Evolutionary conservation across 2,329 filamentous ascomycete genomes (phyloP), one percentile per base, ranked within the genome.

Genomic region (Claviceps sp.): DNA sequence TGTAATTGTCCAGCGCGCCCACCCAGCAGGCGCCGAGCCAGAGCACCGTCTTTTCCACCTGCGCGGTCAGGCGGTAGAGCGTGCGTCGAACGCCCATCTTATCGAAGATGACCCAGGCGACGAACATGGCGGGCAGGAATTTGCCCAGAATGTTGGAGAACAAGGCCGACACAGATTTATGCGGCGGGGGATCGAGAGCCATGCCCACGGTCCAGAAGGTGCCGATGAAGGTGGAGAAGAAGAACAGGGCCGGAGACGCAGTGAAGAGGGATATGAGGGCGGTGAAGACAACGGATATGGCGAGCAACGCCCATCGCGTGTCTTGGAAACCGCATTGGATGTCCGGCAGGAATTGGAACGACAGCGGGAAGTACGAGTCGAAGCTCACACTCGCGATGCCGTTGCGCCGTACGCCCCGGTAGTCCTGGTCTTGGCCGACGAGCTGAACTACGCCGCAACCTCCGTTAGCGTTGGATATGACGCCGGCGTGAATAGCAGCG

Each of bases 1-100:
- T 97, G 68, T 96, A 94, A 68, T 97, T 97, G 62, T 91, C 91
- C 58, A 98, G 70, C 1, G 88, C 84, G 16, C 90, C 93, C 41
- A 96, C 81, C 85, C 94, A 98, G 62, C 86, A 89, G 7, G 82
- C 84, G 1, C 90, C 90, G 1, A 98, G 74, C 85, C 89, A 97
- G 30, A 97, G 74, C 2, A 97, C 68, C 0, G 89, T 87, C 73
- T 95, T 96, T 62, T 95, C 91, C 44, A 95, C 61, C 63, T 95
- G 91, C 0, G 90, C 89, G 0, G 80, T 84, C 2, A 96, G 75
- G 1, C 82, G 84, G 1, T 67, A 68, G 26, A 95, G 76, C 1
- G 86, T 82, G 46, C 87, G 84, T 4, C 80, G 75, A 10, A 93
- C 78, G 51, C 82, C 80, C 74, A 90, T 90, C 65, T 86, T 89